Conservation (phyloP, 1,139 yeast genomes). For the Suhomyces ambrosiae region DNA sequence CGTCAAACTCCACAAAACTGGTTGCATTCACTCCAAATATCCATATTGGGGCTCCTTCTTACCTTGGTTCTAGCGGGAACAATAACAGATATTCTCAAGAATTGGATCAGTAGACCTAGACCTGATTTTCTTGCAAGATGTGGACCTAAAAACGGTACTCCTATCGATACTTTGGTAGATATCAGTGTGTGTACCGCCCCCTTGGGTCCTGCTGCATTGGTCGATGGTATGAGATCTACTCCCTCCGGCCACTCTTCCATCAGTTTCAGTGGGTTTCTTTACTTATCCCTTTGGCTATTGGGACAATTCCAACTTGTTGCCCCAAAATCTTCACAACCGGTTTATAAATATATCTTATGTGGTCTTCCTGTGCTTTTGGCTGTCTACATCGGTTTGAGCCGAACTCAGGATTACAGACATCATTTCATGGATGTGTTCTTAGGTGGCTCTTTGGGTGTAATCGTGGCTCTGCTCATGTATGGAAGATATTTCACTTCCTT, state of each 20-base stretch:
- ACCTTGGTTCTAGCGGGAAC: slow-evolving; percentile 47
- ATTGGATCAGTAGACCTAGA: slow-evolving; percentile 77
- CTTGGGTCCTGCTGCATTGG: slow-evolving; percentile 29
- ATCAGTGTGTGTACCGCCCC: slow-evolving; percentile 46
- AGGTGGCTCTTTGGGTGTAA: slow-evolving; percentile 56
- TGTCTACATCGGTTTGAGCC: slow-evolving; percentile 51
- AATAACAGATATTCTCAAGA: slow-evolving; percentile 66
- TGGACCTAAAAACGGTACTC: slow-evolving; percentile 45
- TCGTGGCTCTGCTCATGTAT: slow-evolving; percentile 51
- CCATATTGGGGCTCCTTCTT: slow-evolving; percentile 54
- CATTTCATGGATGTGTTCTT: slow-evolving; percentile 67
- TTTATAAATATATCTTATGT: slow-evolving; percentile 14
- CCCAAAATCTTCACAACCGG: slow-evolving; percentile 13
- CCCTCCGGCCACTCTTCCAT: slow-evolving; percentile 52
- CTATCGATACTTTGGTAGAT: slow-evolving; percentile 40
- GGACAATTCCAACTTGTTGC: slow-evolving; percentile 51
- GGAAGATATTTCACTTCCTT: slow-evolving; percentile 47
- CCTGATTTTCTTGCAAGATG: slow-evolving; percentile 81
- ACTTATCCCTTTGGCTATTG: slow-evolving; percentile 56
- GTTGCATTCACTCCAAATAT: slow-evolving; percentile 44
- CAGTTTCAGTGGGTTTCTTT: slow-evolving; percentile 43
- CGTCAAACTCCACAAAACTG: slow-evolving; percentile 10
- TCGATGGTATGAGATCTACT: slow-evolving; percentile 50
- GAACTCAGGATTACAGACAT: slow-evolving; percentile 77
- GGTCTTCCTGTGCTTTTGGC: slow-evolving; percentile 20